Evolutionary conservation across 2,329 filamentous ascomycete genomes (phyloP).

Genomic region (Pseudocercospora crystallina): DNA sequence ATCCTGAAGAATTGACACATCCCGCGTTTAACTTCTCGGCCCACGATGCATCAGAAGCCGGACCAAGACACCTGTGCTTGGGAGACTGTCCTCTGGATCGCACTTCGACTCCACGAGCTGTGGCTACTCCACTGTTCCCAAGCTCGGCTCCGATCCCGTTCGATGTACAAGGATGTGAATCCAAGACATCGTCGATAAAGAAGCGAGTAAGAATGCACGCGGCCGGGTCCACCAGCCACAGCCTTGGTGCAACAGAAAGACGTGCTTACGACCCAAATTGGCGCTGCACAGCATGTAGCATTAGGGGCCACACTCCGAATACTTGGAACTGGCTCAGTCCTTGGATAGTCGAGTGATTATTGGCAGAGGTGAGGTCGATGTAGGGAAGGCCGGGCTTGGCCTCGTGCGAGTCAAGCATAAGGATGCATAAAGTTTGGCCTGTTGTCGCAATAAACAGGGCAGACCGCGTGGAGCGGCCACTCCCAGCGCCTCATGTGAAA

Average conservation of each 20-base stretch:
- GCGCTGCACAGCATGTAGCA: neutral
- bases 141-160: no score
- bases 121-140: conserved; percentile 1
- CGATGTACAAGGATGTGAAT: neutral
- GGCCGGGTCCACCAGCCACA: conserved; percentile 5
- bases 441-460: conserved; percentile 5
- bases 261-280: neutral
- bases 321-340: neutral
- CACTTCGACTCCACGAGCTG: neutral
- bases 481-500: neutral
- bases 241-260: conserved; percentile 2
- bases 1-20: neutral
- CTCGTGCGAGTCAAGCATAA: no score
- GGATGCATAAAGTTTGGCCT: neutral
- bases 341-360: neutral
- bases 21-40: neutral
- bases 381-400: neutral
- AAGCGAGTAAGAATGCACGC: conserved; percentile 1
- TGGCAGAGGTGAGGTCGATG: conserved; percentile 12
- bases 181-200: conserved; percentile 9
- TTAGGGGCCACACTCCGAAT: no score
- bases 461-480: neutral
- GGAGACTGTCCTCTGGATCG: no score
- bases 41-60: no score
- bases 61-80: no score